A percentile compares a stretch with the other conserved stretches of the same genome.
Conservation (phyloP, 2,329 filamentous ascomycete species). For the Daldinia eschscholtzii region DNA sequence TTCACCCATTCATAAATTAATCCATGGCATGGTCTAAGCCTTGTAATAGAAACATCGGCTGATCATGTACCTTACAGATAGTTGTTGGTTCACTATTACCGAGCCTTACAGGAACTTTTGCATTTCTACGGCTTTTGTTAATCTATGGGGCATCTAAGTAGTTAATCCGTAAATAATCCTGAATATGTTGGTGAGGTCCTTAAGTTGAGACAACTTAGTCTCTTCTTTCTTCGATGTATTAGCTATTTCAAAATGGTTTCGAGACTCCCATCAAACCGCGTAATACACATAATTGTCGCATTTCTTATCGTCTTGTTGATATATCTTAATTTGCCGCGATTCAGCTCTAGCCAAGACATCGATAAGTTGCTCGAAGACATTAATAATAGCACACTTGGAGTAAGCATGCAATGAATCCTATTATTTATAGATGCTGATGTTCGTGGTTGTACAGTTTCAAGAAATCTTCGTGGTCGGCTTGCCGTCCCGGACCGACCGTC, state of each 20-base stretch:
- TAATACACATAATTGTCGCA: neutral
- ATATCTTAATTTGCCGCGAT: conserved; percentile 10
- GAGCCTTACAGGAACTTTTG: neutral
- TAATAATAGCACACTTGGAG: conserved; percentile 27
- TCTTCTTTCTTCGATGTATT: neutral
- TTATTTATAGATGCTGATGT: neutral
- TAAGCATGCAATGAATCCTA: conserved; percentile 1
- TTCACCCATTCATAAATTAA: neutral
- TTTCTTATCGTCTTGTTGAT: conserved; percentile 3
- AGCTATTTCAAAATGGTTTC: neutral
- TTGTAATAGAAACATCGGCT: neutral
- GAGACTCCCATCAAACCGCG: conserved; percentile 2
- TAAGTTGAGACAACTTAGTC: neutral
- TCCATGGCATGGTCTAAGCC: neutral
- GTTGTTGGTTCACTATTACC: neutral
- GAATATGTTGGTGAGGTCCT: neutral
- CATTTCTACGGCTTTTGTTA: neutral
- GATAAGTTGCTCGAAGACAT: conserved; percentile 17
- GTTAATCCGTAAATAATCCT: neutral
- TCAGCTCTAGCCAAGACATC: neutral
- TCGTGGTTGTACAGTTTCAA: conserved; percentile 58
- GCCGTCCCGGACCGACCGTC: conserved; percentile 62
- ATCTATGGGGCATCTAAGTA: neutral
- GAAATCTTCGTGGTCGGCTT: conserved; percentile 66
- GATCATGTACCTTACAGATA: neutral